These are phyloP conservation scores for Vishniacozyma victoriae DNA, from an alignment of 768 basidiomycete genomes.

Conservation along the genomic window DNA sequence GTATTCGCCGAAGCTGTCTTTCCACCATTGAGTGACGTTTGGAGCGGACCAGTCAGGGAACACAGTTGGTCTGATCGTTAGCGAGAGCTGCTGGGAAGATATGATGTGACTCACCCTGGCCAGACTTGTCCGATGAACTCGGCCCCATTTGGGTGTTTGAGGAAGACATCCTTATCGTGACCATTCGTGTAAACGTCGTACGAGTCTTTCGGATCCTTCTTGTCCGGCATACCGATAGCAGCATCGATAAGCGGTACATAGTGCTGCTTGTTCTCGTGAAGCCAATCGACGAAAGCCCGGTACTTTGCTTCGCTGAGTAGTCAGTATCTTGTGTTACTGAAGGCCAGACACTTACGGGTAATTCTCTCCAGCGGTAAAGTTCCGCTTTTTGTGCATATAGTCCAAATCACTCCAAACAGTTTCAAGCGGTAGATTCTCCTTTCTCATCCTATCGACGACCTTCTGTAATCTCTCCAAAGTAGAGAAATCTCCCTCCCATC, in stretches of 20 bases:
- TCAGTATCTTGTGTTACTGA: too few relatives aligned
- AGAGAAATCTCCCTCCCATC: too few relatives aligned
- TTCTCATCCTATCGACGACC: slow-evolving; percentile 61
- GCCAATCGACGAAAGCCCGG: slow-evolving; percentile 30
- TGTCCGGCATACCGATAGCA: slow-evolving; percentile 24
- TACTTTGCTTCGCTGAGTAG: too few relatives aligned
- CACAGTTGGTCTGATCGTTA: slow-evolving; percentile 42
- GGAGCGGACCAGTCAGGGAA: slow-evolving; percentile 49
- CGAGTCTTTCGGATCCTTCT: not conserved
- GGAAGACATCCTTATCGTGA: slow-evolving; percentile 57
- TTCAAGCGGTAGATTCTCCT: slow-evolving; percentile 71
- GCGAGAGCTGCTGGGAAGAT: not conserved
- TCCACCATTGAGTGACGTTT: slow-evolving; percentile 59
- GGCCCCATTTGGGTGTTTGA: slow-evolving; percentile 68
- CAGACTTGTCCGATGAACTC: slow-evolving; percentile 63
- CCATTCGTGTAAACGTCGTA: slow-evolving; percentile 63
- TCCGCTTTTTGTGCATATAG: too few relatives aligned
- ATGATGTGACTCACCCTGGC: slow-evolving; percentile 22
- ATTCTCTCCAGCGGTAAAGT: too few relatives aligned
- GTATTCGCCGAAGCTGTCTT: slow-evolving; percentile 53
- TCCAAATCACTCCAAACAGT: too few relatives aligned
- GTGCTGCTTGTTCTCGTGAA: slow-evolving; percentile 41
- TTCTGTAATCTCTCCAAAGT: too few relatives aligned
- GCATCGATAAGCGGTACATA: slow-evolving; percentile 44
- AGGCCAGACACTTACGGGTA: too few relatives aligned